A percentile compares a stretch with the other conserved stretches of the same genome.
Conservation (phyloP, 805 yeast species). For the Grigorovia transvaalensis region DNA sequence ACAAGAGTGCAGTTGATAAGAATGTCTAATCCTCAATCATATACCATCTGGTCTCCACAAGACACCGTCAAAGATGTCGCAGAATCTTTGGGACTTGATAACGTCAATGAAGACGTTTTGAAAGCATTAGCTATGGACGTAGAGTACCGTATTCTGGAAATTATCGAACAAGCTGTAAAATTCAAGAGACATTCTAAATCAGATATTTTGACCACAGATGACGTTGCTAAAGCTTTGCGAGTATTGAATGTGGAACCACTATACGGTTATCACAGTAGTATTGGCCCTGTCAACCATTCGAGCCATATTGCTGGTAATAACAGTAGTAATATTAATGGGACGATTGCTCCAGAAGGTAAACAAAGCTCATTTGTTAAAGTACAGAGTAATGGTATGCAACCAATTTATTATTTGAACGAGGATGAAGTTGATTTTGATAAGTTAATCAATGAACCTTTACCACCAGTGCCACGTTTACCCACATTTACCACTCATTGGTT, state of each 20-base stretch:
- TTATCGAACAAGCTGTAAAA: conserved; percentile 88
- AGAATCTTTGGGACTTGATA: conserved; percentile 72
- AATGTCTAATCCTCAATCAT: conserved; percentile 39
- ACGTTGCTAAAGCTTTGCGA: conserved; percentile 69
- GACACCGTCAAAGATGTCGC: conserved; percentile 97
- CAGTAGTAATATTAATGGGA: background rate
- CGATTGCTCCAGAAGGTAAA: conserved; percentile 18
- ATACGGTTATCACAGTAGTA: conserved; percentile 60
- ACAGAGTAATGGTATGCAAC: conserved; percentile 82
- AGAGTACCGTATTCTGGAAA: conserved; percentile 94
- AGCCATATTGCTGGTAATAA: background rate
- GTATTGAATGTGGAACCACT: conserved; percentile 88
- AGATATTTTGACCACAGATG: conserved; percentile 67
- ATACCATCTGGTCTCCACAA: conserved; percentile 93
- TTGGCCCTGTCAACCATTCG: background rate
- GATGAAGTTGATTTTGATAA: conserved; percentile 90
- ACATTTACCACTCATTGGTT: conserved; percentile 95
- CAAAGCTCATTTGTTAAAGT: conserved; percentile 84
- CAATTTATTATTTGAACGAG: conserved; percentile 85
- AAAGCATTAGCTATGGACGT: conserved; percentile 97
- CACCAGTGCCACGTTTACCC: conserved; percentile 86
- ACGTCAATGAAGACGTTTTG: conserved; percentile 82
- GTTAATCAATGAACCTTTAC: conserved; percentile 84
- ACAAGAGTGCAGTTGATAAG: background rate
- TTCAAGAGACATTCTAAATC: conserved; percentile 93